phyloP scores from a whole-genome alignment of 805 yeast species.

The Saccharomycopsis microspora region DNA sequence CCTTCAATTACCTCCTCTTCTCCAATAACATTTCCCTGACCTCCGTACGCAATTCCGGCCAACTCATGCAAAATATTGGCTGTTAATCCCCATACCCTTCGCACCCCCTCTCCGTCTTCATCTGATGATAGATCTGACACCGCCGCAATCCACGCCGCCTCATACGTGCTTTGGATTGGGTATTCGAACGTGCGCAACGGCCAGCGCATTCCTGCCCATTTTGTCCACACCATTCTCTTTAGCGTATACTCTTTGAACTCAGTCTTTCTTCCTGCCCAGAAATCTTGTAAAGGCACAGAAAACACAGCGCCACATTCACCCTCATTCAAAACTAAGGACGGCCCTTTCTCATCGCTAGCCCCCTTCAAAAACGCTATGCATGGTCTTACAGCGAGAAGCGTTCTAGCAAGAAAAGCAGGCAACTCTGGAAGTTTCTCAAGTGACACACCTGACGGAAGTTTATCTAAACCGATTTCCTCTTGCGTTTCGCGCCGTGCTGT shows the following conservation, averaged over 20 bases:
- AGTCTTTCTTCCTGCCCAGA: constrained; percentile 23
- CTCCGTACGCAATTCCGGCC: constrained; percentile 42
- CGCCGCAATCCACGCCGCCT: constrained; percentile 52
- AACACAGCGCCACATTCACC: constrained; percentile 68
- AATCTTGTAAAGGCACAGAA: constrained; percentile 58
- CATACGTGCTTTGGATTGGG: constrained; percentile 37
- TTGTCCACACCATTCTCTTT: constrained; percentile 25
- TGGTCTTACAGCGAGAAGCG: constrained; percentile 76
- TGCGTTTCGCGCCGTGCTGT: constrained; percentile 75
- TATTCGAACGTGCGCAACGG: constrained; percentile 50
- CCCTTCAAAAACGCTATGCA: constrained; percentile 51
- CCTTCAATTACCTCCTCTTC: constrained; percentile 43
- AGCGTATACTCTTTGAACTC: constrained; percentile 23
- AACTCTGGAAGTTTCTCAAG: constrained; percentile 50
- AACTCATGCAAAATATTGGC: constrained; percentile 70
- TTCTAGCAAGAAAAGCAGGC: constrained; percentile 76
- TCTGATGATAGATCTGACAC: constrained; percentile 51
- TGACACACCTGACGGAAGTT: constrained; percentile 32
- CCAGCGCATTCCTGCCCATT: constrained; percentile 72
- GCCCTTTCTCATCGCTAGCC: constrained; percentile 21
- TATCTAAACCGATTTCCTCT: constrained; percentile 73
- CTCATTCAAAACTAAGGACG: constrained; percentile 47
- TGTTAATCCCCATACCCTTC: constrained; percentile 77
- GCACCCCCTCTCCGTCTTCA: constrained; percentile 39
- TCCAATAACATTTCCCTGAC: constrained; percentile 31